Base-by-base conservation (phyloP, 2,329 filamentous ascomycete genomes). In the Sporothrix globosa region DNA sequence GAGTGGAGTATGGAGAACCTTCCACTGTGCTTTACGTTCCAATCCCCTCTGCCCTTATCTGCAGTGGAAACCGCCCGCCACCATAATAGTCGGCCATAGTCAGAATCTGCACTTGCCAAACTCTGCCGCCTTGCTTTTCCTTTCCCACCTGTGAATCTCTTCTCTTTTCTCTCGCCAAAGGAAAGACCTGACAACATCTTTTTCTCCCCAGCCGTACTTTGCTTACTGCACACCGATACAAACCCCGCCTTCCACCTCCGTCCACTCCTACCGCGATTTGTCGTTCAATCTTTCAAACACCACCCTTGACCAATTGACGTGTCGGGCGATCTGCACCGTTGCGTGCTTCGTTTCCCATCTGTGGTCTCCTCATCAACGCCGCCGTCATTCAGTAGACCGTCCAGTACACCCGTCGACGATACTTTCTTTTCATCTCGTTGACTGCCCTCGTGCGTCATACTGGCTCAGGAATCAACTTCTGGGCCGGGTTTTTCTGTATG, bases 401-500 rank as follows among this genome's bases (percentile, higher is more conserved):
- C 27, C 11, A n/a, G 10, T 53, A 10, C 67, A 6, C 67, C 24
- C 53, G 14, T 14, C 24, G 34, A 68, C 50, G n/a, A 54, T 13
- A 48, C 34, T 6, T 50, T 34, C 9, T 13, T 24, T n/a, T 39
- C 39, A 6, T 30, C 9, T 21, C 5, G 1, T 17, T 50, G 24
- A 14, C 30, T 30, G 30, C 54, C 54, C 17, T 58, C 9, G 30
- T 27, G 30, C 58, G 21, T 27, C 39, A 19, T 76, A 77, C 81
- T 82, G 81, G 81, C 80, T 81, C 81, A 79, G 81, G 81, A 81
- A 77, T 76, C 68, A 75, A 76, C 52, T 82, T 82, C 80, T 82
- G 81, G 79, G 81, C 79, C 79, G 76, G 77, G 76, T 79, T 77
- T 80, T 79, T 78, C 77, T 77, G 84, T 84, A 88, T 88, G 86